Evolutionary conservation across 768 basidiomycete genomes (phyloP).

Genomic region (Leccinum subgranulosum): DNA sequence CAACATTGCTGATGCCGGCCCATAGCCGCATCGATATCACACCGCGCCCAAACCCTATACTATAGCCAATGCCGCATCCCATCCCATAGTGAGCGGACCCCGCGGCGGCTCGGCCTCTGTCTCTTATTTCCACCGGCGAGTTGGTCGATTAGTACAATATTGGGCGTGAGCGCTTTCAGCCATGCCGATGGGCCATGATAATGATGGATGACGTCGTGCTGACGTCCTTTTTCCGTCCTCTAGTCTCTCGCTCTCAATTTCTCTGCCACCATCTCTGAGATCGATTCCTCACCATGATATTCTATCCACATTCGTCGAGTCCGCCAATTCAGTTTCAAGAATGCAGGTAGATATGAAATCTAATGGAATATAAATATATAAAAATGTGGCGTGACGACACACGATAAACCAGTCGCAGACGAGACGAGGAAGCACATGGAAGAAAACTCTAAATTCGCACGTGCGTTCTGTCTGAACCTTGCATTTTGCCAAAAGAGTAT

Average conservation of each 20-base stretch:
- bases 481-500: background rate
- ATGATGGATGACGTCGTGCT: background rate
- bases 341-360: background rate
- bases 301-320: background rate
- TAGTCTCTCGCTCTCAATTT: background rate
- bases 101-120: background rate
- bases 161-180: background rate
- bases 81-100: background rate
- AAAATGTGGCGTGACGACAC: background rate
- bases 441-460: background rate
- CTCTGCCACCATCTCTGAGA: background rate
- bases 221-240: background rate
- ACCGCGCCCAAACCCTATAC: background rate
- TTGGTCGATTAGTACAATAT: background rate
- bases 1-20: background rate
- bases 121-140: background rate
- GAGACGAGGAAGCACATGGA: background rate
- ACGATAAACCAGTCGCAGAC: background rate
- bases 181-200: background rate
- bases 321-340: background rate
- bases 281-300: background rate
- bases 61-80: background rate
- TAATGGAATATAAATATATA: background rate
- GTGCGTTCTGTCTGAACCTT: background rate
- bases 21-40: background rate